phyloP scores from a whole-genome alignment of 805 yeast species.

The Komagataella pastoris region DNA sequence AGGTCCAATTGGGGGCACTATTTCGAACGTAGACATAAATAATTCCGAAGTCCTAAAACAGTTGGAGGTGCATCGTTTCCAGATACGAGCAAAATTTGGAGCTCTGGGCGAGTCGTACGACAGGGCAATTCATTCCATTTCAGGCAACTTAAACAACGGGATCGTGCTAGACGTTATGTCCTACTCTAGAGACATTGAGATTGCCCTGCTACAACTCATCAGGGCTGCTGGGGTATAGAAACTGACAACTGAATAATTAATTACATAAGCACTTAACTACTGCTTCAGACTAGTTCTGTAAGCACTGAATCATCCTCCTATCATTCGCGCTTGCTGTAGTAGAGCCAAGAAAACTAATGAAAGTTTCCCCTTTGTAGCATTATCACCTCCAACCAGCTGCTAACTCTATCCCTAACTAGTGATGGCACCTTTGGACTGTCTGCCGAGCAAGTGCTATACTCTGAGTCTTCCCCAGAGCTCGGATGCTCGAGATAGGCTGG shows the following conservation, averaged over 20 bases:
- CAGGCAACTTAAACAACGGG: not conserved
- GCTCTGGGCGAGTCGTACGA: not conserved
- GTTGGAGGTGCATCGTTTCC: not conserved
- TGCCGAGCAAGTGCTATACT: constrained; percentile 46
- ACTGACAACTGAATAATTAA: not conserved
- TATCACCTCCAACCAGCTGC: too few relatives aligned
- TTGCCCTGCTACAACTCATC: not conserved
- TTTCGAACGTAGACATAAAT: not conserved
- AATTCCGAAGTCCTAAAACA: not conserved
- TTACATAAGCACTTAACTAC: too few relatives aligned
- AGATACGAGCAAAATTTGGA: not conserved
- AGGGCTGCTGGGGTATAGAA: not conserved
- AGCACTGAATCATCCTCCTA: not conserved
- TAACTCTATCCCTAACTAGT: not conserved
- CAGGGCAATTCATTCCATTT: not conserved
- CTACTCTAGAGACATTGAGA: not conserved
- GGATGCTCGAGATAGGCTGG: constrained; percentile 33
- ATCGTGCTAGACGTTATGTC: not conserved
- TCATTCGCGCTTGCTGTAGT: not conserved
- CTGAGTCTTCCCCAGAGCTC: constrained; percentile 40
- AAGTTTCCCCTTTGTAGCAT: not conserved
- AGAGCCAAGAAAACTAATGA: not conserved
- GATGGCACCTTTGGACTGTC: constrained; percentile 55
- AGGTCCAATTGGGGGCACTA: not conserved
- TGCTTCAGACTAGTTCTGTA: too few relatives aligned